Base-by-base conservation (phyloP, 345 rosid species). In the Syzygium oleosum region DNA sequence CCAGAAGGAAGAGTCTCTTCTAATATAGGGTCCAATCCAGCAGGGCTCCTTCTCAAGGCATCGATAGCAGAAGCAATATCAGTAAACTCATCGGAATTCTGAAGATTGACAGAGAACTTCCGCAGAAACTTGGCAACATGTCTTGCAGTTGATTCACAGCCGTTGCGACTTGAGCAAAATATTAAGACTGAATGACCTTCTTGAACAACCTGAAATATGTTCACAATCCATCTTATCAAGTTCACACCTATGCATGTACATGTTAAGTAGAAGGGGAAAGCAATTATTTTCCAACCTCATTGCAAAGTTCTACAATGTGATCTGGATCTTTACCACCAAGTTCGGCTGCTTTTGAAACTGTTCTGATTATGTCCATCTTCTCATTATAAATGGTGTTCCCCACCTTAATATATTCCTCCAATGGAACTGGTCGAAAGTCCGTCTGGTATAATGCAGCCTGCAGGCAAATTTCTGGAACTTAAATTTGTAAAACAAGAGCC, bases 161-260 rank as follows among this genome's bases (percentile, higher is more conserved):
- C 99, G 92, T 97, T 97, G 85, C 99, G 96, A 91, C 96, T 96
- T 59, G 99, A 96, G 91, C 99, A 97, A 92, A 97, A 97, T 91
- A 96, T 95, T 89, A 97, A 91, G 86, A 97, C 98, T 2, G 99
- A 95, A 87, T 97, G 97, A 22, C 99, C 99, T 88, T 96, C 99
- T 95, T 95, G 98, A 93, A 97, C 96, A 92, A 96, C 93, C 99
- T 97, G 92, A 87, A 89, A 38, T 79, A 87, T 84, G 29, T 88
- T 63, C 61, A 87, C 65, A 78, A 84, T 77, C 88, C 84, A 73
- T 84, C 27, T 4, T 55, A 25, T 52, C 84, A 88, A 84, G 78
- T 56, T 49, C 84, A 56, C 23, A 25, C 34, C 19, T 77, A 85
- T 84, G 52, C 63, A 59, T 68, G 84, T 23, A 68, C 22, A 87